Conservation (phyloP, 73 alveolate genomes). For the Urostyla sp. region DNA sequence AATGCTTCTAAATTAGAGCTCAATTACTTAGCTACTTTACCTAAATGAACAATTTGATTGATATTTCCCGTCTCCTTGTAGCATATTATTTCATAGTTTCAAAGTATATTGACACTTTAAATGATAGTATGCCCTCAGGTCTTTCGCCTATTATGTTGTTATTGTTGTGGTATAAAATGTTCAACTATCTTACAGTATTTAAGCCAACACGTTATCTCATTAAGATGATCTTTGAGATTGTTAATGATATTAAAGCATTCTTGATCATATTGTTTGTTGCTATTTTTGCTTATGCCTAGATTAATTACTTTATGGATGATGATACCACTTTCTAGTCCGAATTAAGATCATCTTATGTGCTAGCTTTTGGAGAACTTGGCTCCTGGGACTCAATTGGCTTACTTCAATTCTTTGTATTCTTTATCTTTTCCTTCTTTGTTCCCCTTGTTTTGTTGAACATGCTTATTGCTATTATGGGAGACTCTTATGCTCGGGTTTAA, state of each 20-base stretch:
- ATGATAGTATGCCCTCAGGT: neutral
- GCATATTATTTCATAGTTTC: too few species aligned
- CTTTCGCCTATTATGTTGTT: conserved; percentile 8
- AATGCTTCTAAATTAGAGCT: too few species aligned
- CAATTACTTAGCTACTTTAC: too few species aligned
- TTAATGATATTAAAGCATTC: conserved; percentile 24
- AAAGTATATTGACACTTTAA: too few species aligned
- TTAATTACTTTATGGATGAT: neutral
- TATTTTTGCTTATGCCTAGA: conserved; percentile 22
- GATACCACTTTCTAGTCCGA: neutral
- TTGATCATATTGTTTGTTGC: conserved; percentile 19
- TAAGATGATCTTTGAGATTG: conserved; percentile 45
- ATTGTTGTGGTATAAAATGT: conserved; percentile 24
- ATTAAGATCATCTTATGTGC: conserved; percentile 10
- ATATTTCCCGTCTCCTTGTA: too few species aligned
- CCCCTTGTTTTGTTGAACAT: conserved; percentile 55
- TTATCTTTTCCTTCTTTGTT: conserved; percentile 48
- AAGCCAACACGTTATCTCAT: conserved; percentile 32
- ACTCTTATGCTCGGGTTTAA: conserved; percentile 63
- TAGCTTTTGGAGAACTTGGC: conserved; percentile 50
- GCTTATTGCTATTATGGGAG: conserved; percentile 59
- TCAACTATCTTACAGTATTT: conserved; percentile 44
- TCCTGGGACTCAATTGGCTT: neutral
- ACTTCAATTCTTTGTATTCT: conserved; percentile 33
- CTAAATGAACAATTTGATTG: too few species aligned